Conservation (phyloP, 2,329 filamentous ascomycete genomes). For the Ciborinia camelliae region DNA sequence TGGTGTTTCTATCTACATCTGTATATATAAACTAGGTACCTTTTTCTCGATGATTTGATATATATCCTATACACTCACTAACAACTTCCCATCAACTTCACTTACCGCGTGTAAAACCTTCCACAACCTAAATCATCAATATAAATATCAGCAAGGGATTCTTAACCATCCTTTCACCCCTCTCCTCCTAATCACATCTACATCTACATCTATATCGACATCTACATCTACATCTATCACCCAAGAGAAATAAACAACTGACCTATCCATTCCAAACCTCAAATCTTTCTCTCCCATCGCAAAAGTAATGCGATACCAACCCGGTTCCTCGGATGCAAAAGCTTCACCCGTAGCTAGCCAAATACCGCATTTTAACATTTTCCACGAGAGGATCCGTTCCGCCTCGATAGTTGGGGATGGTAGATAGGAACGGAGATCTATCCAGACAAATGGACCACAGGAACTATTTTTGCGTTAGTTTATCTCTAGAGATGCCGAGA, state of each 20-base stretch:
- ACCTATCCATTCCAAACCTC: slow-evolving; percentile 22
- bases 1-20: neutral
- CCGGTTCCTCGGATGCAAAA: slow-evolving; percentile 18
- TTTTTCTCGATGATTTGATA: neutral
- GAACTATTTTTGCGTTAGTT: slow-evolving; percentile 6
- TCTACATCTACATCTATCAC: neutral
- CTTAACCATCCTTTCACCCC: neutral
- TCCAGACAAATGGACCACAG: slow-evolving; percentile 23
- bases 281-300: slow-evolving; percentile 19
- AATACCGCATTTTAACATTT: slow-evolving; percentile 22
- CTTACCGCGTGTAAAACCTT: neutral
- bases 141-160: neutral
- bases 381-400: slow-evolving; percentile 18
- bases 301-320: slow-evolving; percentile 24
- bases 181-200: too few species aligned
- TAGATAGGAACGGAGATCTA: slow-evolving; percentile 20
- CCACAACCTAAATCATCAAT: neutral
- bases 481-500: neutral
- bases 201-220: neutral
- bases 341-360: slow-evolving; percentile 25
- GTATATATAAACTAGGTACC: neutral
- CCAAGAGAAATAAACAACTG: neutral
- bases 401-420: slow-evolving; percentile 13
- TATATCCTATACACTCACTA: neutral
- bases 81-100: neutral